Evolutionary conservation across 2,329 filamentous ascomycete genomes (phyloP).

Genomic region (Aspergillus flavus): DNA sequence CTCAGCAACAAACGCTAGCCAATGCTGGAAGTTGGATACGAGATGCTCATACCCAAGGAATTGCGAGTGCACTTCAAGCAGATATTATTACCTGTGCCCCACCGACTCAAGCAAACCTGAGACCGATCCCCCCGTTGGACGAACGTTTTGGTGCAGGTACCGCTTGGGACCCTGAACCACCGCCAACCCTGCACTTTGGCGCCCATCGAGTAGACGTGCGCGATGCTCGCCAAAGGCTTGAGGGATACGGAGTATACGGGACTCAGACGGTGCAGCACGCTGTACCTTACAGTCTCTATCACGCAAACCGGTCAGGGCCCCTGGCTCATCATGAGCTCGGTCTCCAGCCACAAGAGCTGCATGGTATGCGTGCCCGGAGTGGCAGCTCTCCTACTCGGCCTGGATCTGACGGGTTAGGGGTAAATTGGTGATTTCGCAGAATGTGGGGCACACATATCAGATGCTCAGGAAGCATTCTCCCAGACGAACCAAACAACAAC

Average conservation of each 20-base stretch:
- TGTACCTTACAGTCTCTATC: conserved; percentile 29
- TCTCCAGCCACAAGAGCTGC: conserved; percentile 22
- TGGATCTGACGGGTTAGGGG: conserved; percentile 26
- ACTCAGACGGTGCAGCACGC: conserved; percentile 15
- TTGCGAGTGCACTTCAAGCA: conserved; percentile 19
- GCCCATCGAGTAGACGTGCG: conserved; percentile 35
- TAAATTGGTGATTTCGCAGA: conserved; percentile 15
- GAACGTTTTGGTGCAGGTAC: conserved; percentile 18
- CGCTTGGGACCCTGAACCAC: conserved; percentile 21
- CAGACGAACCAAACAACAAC: neutral
- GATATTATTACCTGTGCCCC: conserved; percentile 23
- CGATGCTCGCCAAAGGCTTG: conserved; percentile 30
- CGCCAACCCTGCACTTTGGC: conserved; percentile 27
- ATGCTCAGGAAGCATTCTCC: neutral
- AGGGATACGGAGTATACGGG: conserved; percentile 20
- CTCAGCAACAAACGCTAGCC: conserved; percentile 22
- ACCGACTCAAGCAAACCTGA: conserved; percentile 7
- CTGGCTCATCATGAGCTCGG: conserved; percentile 28
- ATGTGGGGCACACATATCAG: neutral
- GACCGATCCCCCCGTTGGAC: conserved; percentile 25
- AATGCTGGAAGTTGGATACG: conserved; percentile 26
- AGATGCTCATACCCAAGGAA: conserved; percentile 11
- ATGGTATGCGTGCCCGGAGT: conserved; percentile 30
- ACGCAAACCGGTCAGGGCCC: conserved; percentile 32
- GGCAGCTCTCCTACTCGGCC: conserved; percentile 36